These are phyloP conservation scores for Xylaria sp. DNA, from an alignment of 2,329 filamentous ascomycete genomes.

Conservation along the genomic window DNA sequence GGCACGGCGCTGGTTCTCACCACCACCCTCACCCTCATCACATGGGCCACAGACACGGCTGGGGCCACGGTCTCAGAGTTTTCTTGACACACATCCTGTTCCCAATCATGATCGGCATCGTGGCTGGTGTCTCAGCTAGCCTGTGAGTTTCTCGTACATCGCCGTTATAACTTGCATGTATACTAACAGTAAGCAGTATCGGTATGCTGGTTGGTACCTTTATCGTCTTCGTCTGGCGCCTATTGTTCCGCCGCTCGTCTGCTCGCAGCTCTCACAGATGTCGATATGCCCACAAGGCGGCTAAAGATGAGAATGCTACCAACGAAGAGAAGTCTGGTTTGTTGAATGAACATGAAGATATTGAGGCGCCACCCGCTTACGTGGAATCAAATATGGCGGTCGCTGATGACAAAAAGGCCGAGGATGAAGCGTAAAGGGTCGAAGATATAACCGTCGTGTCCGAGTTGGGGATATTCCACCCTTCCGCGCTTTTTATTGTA, in stretches of 20 bases:
- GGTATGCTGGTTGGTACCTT: constrained; percentile 74
- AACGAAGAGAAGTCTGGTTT: constrained; percentile 64
- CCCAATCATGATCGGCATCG: constrained; percentile 74
- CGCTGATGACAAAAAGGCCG: constrained; percentile 46
- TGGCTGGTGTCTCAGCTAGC: constrained; percentile 74
- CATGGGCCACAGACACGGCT: constrained; percentile 49
- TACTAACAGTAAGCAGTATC: constrained; percentile 57
- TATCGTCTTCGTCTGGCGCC: constrained; percentile 68
- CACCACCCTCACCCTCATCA: constrained; percentile 12
- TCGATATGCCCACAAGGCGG: constrained; percentile 51
- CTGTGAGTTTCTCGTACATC: constrained; percentile 58
- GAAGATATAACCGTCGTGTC: background rate
- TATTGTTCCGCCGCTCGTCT: constrained; percentile 61
- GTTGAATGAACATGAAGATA: constrained; percentile 55
- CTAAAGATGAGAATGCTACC: constrained; percentile 51
- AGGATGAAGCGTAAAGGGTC: constrained; percentile 43
- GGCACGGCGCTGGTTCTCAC: background rate
- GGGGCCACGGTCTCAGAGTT: constrained; percentile 63
- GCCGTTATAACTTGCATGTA: background rate
- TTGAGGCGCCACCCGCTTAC: constrained; percentile 48
- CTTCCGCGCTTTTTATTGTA: constrained; percentile 12
- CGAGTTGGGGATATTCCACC: background rate
- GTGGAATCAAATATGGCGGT: constrained; percentile 42
- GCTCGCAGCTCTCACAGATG: constrained; percentile 50
- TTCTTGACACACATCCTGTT: constrained; percentile 72